Base-by-base conservation (phyloP, 208 protist genomes). In the Leishmania turanica region DNA sequence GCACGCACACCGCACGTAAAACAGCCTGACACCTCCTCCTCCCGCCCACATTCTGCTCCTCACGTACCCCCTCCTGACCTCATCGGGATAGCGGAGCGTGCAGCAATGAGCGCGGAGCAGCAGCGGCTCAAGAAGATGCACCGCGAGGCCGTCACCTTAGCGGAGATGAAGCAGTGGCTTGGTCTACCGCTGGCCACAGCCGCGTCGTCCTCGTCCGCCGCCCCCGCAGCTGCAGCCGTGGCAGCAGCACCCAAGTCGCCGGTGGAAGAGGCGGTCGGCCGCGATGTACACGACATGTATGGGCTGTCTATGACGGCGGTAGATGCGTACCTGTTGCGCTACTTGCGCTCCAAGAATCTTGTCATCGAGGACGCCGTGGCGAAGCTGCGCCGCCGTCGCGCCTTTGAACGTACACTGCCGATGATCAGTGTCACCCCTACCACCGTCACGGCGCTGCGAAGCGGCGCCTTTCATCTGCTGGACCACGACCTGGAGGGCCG, bases 321-420 rank as follows among this genome's bases (percentile, higher is more conserved):
- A 37, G 87, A 95, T n/a, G 88, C 84, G 3, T 95, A 90, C 73
- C 83, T 96, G 17, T 34, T 93, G 40, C 91, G 93, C 24, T 95
- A 86, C 78, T 82, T 96, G 51, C 82, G 76, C 17, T 87, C 87
- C 40, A 88, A 89, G 62, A 68, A 93, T 53, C 74, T 89, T 21
- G 88, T 58, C 72, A 80, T 92, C 34, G 31, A 86, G 1, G 89
- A 92, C 42, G 87, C 93, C 45, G 78, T 92, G n/a, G 77, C 81
- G 19, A 86, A 93, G 70, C 83, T 96, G 64, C 81, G 83, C 21
- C 91, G 90, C 42, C 89, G 93, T 5, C 93, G 93, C 31, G 60
- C 71, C 15, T 93, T 92, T 77, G 93, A 96, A 81, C 68, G 77
- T 21, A 87, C 87, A 8, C 77, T 96, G 68, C 87, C 86, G 9